Evolutionary conservation across 805 yeast species (phyloP), one percentile per base, ranked within the genome.

Genomic region (Hanseniaspora lachancei): DNA sequence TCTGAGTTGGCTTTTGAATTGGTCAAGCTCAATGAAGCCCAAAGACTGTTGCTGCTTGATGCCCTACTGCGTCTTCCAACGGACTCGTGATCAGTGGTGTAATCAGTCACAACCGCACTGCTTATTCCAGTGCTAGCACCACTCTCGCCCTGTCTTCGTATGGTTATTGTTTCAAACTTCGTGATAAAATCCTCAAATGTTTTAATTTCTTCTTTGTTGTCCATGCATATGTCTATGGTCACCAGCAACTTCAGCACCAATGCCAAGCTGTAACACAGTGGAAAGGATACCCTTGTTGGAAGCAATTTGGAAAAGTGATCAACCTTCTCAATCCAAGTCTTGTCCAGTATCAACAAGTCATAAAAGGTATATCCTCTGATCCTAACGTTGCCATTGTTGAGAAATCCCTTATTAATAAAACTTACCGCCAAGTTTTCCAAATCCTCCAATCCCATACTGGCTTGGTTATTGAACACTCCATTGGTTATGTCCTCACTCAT

Each of bases 281-380:
- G 55, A 21, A 32, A 52, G 9, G 49, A 43, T 16, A 52, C 43
- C 32, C 55, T 36, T 15, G 40, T 9, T 3, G 55, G 55, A 16
- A 38, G 12, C 38, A 44, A 2, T 3, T 18, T 36, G 16, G 29
- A 36, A 6, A 20, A 20, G 12, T 46, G 32, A 10, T 29, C 40
- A 4, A 24, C 34, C 18, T 53, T 53, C 16, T 18, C 32, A 15
- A 39, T 27, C 56, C 56, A 53, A n/a, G 39, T 43, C 10, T 32
- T 18, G n/a, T 44, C 47, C 16, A 53, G 20, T 1, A 39, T 35
- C n/a, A 53, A 16, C 5, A 53, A 46, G n/a, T 53, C 56, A 23
- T 46, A 53, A 5, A 12, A 34, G 1, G 47, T 43, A 10, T 39
- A 46, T 1, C 23, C 44, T 23, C 27, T 34, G 10, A 46, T 29